A percentile compares a stretch with the other conserved stretches of the same genome.
Conservation (phyloP, 805 yeast species). For the Candida patagonica region DNA sequence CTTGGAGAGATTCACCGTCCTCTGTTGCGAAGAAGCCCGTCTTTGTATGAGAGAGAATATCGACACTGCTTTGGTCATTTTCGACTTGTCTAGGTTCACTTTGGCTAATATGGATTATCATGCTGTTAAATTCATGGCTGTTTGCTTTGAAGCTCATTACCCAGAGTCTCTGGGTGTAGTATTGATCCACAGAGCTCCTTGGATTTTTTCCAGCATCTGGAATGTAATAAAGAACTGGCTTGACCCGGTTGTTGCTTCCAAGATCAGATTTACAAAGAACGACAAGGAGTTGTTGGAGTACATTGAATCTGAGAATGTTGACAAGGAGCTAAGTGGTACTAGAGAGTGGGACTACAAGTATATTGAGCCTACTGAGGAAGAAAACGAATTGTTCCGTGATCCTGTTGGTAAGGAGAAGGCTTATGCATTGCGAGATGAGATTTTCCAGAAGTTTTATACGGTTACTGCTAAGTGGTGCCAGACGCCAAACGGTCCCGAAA, state of each 20-base stretch:
- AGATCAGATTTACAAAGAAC: slow-evolving; percentile 73
- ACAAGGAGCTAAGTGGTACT: slow-evolving; percentile 67
- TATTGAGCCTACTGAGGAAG: slow-evolving; percentile 48
- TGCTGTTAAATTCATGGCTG: slow-evolving; percentile 82
- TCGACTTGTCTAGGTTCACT: slow-evolving; percentile 80
- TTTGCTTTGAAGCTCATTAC: slow-evolving; percentile 90
- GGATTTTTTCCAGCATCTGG: slow-evolving; percentile 96
- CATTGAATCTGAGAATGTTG: slow-evolving; percentile 52
- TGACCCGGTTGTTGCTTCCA: slow-evolving; percentile 92
- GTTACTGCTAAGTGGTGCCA: slow-evolving; percentile 69
- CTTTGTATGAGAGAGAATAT: slow-evolving; percentile 62
- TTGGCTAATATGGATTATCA: slow-evolving; percentile 88
- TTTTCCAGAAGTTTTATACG: slow-evolving; percentile 43
- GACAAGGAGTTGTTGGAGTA: slow-evolving; percentile 55
- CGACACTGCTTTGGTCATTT: slow-evolving; percentile 74
- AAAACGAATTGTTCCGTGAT: slow-evolving; percentile 38
- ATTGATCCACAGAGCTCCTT: slow-evolving; percentile 88
- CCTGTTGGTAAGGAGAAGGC: slow-evolving; percentile 37
- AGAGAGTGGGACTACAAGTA: slow-evolving; percentile 52
- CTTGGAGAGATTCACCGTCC: slow-evolving; percentile 63
- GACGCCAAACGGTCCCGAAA: slow-evolving; percentile 41
- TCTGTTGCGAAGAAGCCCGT: slow-evolving; percentile 75
- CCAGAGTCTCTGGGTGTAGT: slow-evolving; percentile 87
- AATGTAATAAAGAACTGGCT: slow-evolving; percentile 85
- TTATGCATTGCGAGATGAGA: slow-evolving; percentile 45